phyloP scores from a whole-genome alignment of 169 alveolate species.

The Cryptosporidium ubiquitum region DNA sequence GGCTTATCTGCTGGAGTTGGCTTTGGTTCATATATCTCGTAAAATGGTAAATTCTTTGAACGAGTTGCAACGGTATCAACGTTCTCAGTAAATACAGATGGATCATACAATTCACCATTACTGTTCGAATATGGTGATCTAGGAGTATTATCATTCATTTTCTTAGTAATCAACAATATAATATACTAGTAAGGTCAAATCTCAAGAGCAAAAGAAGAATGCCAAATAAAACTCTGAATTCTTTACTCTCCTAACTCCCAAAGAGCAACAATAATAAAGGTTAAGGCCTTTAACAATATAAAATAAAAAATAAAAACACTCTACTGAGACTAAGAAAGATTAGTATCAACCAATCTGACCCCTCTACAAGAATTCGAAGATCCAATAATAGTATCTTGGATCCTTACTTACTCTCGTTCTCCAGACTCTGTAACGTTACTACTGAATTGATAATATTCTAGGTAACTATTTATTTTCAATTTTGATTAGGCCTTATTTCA shows the following conservation, averaged over 20 bases:
- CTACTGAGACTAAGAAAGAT: neutral
- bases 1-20: slow-evolving; percentile 28
- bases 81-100: slow-evolving; percentile 50
- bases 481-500: neutral
- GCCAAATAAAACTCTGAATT: slow-evolving; percentile 3
- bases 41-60: slow-evolving; percentile 35
- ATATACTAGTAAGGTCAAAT: neutral
- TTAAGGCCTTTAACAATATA: neutral
- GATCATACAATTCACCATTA: slow-evolving; percentile 31
- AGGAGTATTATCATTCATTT: slow-evolving; percentile 5
- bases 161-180: neutral
- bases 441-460: neutral
- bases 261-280: neutral
- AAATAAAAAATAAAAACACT: slow-evolving; percentile 1
- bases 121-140: neutral
- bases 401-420: neutral
- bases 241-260: slow-evolving; percentile 2
- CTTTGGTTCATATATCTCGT: slow-evolving; percentile 29
- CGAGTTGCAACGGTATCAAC: slow-evolving; percentile 57
- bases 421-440: neutral
- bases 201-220: slow-evolving; percentile 1
- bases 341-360: neutral
- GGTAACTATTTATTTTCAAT: neutral
- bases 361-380: slow-evolving; percentile 2
- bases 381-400: neutral